phyloP scores from a whole-genome alignment of 495 filamentous ascomycete genomes.

The Daldinia vernicosa region DNA sequence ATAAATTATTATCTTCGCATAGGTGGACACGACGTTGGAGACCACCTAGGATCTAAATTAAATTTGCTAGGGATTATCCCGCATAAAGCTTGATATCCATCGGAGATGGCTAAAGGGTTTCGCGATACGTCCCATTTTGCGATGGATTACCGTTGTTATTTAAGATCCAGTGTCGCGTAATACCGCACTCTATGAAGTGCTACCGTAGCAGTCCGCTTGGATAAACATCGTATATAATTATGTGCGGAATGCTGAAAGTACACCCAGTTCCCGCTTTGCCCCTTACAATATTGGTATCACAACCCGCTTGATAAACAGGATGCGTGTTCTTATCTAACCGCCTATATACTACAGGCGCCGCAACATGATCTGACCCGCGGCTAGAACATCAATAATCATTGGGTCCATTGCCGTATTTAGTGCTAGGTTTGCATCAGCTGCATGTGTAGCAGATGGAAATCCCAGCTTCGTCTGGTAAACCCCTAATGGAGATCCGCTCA shows the following conservation, averaged over 20 bases:
- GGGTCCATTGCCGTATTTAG: neutral
- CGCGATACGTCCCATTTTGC: conserved; percentile 19
- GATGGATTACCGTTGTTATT: conserved; percentile 21
- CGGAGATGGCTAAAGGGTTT: conserved; percentile 32
- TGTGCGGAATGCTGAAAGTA: neutral
- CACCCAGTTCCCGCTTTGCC: neutral
- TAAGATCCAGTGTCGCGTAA: conserved; percentile 2
- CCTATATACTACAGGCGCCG: conserved; percentile 12
- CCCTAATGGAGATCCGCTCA: neutral
- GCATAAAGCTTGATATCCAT: conserved; percentile 27
- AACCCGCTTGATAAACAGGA: neutral
- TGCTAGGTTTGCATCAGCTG: neutral
- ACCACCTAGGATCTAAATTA: conserved; percentile 22
- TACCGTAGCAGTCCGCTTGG: conserved; percentile 40
- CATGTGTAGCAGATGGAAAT: neutral
- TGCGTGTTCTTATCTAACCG: neutral
- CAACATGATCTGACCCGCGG: neutral
- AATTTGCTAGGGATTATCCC: conserved; percentile 10
- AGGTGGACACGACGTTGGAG: conserved; percentile 6
- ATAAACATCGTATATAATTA: conserved; percentile 29
- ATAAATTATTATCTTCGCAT: conserved; percentile 23
- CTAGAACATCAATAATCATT: neutral
- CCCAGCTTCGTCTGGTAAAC: neutral
- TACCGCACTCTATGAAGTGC: conserved; percentile 14
- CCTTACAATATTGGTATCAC: conserved; percentile 19